phyloP scores from a whole-genome alignment of 371 early-diverging fungal species.

The Rhizopus stolonifer region DNA sequence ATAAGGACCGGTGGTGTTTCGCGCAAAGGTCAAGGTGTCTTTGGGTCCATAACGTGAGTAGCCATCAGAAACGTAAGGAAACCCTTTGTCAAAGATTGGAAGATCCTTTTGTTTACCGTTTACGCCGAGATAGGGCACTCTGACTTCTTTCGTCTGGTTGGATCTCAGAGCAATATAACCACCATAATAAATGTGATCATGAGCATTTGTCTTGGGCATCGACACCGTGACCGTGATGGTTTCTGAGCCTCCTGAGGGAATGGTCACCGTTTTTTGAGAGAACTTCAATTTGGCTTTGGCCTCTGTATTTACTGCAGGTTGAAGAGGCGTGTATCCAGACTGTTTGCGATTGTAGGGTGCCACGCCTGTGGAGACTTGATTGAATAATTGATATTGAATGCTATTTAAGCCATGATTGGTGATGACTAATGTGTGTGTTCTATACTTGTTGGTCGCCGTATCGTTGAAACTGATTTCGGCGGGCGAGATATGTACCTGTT shows the following conservation, averaged over 20 bases:
- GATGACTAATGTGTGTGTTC: constrained; percentile 40
- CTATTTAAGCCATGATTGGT: constrained; percentile 50
- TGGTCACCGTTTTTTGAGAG: constrained; percentile 20
- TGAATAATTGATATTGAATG: constrained; percentile 46
- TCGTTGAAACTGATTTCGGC: constrained; percentile 70
- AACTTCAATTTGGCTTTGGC: constrained; percentile 36
- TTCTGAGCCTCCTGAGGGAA: constrained; percentile 37
- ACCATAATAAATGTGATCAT: constrained; percentile 30
- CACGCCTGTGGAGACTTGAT: constrained; percentile 52
- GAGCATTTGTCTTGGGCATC: constrained; percentile 31
- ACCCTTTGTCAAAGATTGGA: constrained; percentile 45
- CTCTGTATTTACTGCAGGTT: constrained; percentile 20
- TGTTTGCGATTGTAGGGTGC: constrained; percentile 47
- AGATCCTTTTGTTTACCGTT: constrained; percentile 31
- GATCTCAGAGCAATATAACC: constrained; percentile 23
- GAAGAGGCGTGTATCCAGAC: constrained; percentile 12
- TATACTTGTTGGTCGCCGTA: constrained; percentile 35
- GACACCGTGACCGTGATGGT: constrained; percentile 36
- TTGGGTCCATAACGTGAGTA: not conserved
- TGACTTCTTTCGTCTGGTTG: constrained; percentile 11
- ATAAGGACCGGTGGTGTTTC: not conserved
- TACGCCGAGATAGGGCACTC: constrained; percentile 56
- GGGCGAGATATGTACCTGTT: constrained; percentile 58
- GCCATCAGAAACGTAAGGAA: not conserved
- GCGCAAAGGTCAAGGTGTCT: not conserved